Conservation (phyloP, 108 stramenopile genomes). For the Cylindrotheca fusiformis region DNA sequence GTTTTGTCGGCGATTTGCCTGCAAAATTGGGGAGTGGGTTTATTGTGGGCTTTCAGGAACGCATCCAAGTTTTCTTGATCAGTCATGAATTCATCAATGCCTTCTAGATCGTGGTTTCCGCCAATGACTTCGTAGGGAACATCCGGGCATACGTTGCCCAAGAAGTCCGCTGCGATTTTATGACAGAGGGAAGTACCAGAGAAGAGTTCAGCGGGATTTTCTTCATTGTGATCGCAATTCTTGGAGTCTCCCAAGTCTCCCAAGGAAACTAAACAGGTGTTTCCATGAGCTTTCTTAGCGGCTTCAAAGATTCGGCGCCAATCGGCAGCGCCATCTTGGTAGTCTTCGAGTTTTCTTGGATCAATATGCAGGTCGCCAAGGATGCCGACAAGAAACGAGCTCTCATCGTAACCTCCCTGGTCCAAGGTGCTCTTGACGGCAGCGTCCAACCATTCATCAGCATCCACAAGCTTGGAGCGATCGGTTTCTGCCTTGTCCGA, state of each 20-base stretch:
- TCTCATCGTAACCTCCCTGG: neutral
- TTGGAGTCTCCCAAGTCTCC: conserved; percentile 45
- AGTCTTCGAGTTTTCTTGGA: conserved; percentile 75
- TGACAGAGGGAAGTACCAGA: conserved; percentile 37
- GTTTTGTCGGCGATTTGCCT: conserved; percentile 85
- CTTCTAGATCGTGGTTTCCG: conserved; percentile 87
- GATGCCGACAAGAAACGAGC: conserved; percentile 40
- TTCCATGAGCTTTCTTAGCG: conserved; percentile 49
- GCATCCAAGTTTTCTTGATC: conserved; percentile 81
- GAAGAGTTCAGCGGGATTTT: conserved; percentile 28
- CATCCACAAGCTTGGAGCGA: neutral
- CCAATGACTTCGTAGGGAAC: conserved; percentile 39
- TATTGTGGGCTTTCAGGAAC: conserved; percentile 56
- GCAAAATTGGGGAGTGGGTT: conserved; percentile 76
- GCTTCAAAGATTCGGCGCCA: conserved; percentile 56
- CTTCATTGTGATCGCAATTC: conserved; percentile 12
- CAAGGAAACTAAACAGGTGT: conserved; percentile 37
- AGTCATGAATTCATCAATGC: conserved; percentile 88
- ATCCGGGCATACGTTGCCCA: conserved; percentile 28
- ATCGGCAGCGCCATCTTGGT: conserved; percentile 42
- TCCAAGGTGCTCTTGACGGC: neutral
- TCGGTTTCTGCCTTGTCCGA: too few species aligned
- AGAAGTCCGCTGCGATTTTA: conserved; percentile 27
- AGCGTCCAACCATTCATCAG: neutral
- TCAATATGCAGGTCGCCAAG: conserved; percentile 86